Conservation (phyloP, 2,329 filamentous ascomycete genomes). For the Exophiala viscosa region DNA sequence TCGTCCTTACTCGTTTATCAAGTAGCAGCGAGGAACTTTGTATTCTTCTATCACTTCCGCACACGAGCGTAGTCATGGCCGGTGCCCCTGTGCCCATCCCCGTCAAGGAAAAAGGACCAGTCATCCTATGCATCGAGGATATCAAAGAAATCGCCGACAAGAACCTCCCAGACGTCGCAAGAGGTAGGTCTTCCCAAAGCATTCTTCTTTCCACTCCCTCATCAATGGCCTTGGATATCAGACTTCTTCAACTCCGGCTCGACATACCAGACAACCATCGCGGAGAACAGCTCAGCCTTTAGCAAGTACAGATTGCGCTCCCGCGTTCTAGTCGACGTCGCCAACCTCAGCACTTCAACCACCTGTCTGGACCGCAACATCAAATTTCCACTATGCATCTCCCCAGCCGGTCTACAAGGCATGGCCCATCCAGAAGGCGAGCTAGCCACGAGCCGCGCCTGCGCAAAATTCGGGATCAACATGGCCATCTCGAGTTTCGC, state of each 20-base stretch:
- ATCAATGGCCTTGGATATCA: not conserved
- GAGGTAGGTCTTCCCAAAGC: constrained; percentile 9
- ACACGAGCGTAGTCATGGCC: not conserved
- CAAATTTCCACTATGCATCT: constrained; percentile 47
- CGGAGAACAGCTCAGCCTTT: constrained; percentile 53
- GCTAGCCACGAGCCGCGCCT: constrained; percentile 43
- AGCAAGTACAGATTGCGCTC: constrained; percentile 42
- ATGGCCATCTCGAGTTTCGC: constrained; percentile 46
- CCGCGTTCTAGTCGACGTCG: constrained; percentile 39
- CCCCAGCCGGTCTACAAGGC: constrained; percentile 48
- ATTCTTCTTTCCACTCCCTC: not conserved
- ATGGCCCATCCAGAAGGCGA: constrained; percentile 50
- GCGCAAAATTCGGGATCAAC: constrained; percentile 35
- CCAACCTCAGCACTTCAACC: constrained; percentile 35
- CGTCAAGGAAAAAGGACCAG: constrained; percentile 1
- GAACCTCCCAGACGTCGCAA: constrained; percentile 11
- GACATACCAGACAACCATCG: constrained; percentile 20
- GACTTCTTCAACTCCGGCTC: constrained; percentile 24
- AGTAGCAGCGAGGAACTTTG: not conserved
- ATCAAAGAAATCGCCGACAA: constrained; percentile 16
- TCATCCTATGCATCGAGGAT: constrained; percentile 16
- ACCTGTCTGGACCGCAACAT: constrained; percentile 41
- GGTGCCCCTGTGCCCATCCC: constrained; percentile 9
- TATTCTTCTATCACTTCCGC: not conserved
- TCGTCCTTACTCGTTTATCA: not conserved